Evolutionary conservation across 1,284 basidiomycete genomes (phyloP).

Genomic region (Chondrostereum purpureum): DNA sequence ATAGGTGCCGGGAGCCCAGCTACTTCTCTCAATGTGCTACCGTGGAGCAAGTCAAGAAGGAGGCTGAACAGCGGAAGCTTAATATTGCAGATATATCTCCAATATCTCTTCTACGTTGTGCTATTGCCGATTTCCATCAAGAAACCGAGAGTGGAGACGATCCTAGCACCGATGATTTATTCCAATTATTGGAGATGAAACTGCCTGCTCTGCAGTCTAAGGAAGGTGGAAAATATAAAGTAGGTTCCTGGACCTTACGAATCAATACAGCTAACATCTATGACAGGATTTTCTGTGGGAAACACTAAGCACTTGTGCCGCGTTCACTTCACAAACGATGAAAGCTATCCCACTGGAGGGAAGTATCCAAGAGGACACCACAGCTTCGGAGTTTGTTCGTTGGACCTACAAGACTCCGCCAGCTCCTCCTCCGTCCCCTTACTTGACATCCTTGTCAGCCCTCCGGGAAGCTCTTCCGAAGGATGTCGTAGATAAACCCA

Average conservation of each 20-base stretch:
- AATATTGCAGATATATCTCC: constrained; percentile 35
- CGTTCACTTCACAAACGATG: constrained; percentile 32
- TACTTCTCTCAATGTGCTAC: constrained; percentile 39
- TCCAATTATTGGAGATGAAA: constrained; percentile 46
- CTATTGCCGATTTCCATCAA: constrained; percentile 41
- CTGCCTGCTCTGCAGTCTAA: constrained; percentile 49
- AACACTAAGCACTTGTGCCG: constrained; percentile 44
- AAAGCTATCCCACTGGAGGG: no score
- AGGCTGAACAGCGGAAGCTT: constrained; percentile 22
- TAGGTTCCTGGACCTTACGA: no score
- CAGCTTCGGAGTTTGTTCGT: constrained; percentile 24
- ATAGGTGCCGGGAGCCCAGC: constrained; percentile 40
- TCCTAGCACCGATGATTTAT: constrained; percentile 53
- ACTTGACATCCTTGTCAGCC: constrained; percentile 39
- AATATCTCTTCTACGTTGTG: constrained; percentile 55
- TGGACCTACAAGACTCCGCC: constrained; percentile 50
- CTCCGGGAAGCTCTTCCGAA: constrained; percentile 41
- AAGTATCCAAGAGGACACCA: constrained; percentile 19
- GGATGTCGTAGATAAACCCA: constrained; percentile 20
- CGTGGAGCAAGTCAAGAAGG: constrained; percentile 39
- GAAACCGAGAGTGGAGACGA: constrained; percentile 28
- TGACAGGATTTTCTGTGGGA: constrained; percentile 53
- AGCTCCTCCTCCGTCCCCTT: constrained; percentile 32
- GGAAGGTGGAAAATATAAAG: constrained; percentile 46
- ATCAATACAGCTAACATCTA: no score